These are phyloP conservation scores for Fusarium sp. DNA, from an alignment of 2,329 filamentous ascomycete genomes.

Conservation along the genomic window DNA sequence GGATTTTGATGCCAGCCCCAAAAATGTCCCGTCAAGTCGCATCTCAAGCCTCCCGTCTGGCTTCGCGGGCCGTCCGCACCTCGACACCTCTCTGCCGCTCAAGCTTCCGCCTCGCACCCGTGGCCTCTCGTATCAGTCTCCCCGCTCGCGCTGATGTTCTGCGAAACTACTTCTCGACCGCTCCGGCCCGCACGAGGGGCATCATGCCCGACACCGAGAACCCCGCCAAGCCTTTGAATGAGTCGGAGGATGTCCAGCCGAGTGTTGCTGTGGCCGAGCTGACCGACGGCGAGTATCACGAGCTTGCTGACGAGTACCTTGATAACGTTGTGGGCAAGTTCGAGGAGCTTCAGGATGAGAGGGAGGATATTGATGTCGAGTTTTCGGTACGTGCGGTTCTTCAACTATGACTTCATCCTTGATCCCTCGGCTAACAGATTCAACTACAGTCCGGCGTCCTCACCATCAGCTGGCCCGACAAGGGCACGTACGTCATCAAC, in stretches of 20 bases:
- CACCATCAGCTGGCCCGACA: conserved; percentile 71
- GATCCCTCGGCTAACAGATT: conserved; percentile 23
- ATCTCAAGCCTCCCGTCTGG: conserved; percentile 51
- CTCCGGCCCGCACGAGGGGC: conserved; percentile 51
- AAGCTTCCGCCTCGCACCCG: conserved; percentile 32
- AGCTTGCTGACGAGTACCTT: conserved; percentile 78
- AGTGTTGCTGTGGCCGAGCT: conserved; percentile 66
- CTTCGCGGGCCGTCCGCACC: conserved; percentile 47
- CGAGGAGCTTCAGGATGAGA: conserved; percentile 76
- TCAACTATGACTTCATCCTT: background rate
- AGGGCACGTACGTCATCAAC: conserved; percentile 92
- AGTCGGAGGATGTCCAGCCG: conserved; percentile 47
- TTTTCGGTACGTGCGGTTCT: conserved; percentile 71
- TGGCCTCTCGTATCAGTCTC: conserved; percentile 2
- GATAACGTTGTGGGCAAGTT: conserved; percentile 63
- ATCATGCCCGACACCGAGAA: conserved; percentile 67
- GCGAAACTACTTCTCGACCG: conserved; percentile 46
- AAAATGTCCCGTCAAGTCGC: conserved; percentile 48
- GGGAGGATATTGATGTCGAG: conserved; percentile 84
- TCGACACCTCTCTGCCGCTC: conserved; percentile 37
- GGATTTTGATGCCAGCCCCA: conserved; percentile 2
- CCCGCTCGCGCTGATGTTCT: conserved; percentile 22
- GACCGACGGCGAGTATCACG: conserved; percentile 75
- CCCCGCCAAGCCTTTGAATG: conserved; percentile 56
- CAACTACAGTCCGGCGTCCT: conserved; percentile 78